These are phyloP conservation scores for Tolypocladium ovalisporum DNA, from an alignment of 2,329 filamentous ascomycete genomes.

Conservation along the genomic window DNA sequence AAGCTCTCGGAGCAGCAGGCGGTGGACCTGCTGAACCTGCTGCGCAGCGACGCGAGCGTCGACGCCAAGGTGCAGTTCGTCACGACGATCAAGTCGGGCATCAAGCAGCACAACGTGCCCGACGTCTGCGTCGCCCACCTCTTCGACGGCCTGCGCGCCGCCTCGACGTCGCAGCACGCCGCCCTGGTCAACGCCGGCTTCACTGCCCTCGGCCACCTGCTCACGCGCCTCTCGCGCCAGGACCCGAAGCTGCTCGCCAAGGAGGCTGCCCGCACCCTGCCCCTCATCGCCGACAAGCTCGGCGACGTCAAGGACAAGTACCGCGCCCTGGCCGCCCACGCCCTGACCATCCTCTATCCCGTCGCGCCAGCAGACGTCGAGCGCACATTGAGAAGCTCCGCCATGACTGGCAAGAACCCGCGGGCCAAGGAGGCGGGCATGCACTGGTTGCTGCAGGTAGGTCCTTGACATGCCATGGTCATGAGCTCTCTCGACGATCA, in stretches of 20 bases:
- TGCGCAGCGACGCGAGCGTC: constrained; percentile 52
- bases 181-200: constrained; percentile 74
- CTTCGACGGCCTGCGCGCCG: constrained; percentile 71
- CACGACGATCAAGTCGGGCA: constrained; percentile 69
- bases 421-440: constrained; percentile 77
- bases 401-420: constrained; percentile 69
- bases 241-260: constrained; percentile 63
- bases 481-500: not conserved
- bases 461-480: not conserved
- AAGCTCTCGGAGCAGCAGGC: constrained; percentile 50
- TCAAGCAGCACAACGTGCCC: constrained; percentile 87
- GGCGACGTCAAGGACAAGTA: constrained; percentile 84
- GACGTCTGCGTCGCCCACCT: constrained; percentile 59
- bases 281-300: constrained; percentile 71
- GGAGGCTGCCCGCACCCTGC: constrained; percentile 60
- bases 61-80: constrained; percentile 63
- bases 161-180: constrained; percentile 66
- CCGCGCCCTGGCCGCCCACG: constrained; percentile 61
- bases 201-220: constrained; percentile 75
- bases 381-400: constrained; percentile 64
- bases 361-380: constrained; percentile 66
- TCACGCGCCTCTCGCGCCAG: constrained; percentile 78
- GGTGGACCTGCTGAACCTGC: constrained; percentile 37
- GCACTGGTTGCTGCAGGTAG: constrained; percentile 72
- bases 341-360: constrained; percentile 66